phyloP scores from a whole-genome alignment of 139 green algal species.

The Limnomonas spitsbergensis region DNA sequence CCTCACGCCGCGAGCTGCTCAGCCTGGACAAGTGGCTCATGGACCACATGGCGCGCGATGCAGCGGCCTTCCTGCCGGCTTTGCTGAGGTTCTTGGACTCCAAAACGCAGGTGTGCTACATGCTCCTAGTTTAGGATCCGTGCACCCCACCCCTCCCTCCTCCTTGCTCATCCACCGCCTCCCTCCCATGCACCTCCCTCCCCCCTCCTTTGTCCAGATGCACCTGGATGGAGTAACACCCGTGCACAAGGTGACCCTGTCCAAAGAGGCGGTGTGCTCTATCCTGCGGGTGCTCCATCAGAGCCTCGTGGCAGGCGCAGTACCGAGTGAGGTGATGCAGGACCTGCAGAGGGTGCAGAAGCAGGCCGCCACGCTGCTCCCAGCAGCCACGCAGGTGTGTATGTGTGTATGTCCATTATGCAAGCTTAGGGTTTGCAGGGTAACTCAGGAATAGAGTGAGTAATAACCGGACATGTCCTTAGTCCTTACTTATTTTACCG shows the following conservation, averaged over 20 bases:
- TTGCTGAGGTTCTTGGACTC: constrained; percentile 61
- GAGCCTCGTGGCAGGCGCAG: not conserved
- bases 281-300: constrained; percentile 39
- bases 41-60: not conserved
- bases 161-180: no score
- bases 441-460: no score
- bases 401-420: no score
- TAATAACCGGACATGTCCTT: no score
- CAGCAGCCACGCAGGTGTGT: constrained; percentile 17
- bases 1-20: constrained; percentile 54
- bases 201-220: no score
- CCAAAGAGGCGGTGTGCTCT: constrained; percentile 40
- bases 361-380: constrained; percentile 24
- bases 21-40: constrained; percentile 90
- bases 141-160: no score
- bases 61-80: constrained; percentile 51
- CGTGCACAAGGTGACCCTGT: constrained; percentile 20
- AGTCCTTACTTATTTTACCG: no score
- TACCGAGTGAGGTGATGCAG: constrained; percentile 8
- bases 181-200: no score
- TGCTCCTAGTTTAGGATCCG: no score
- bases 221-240: constrained; percentile 22
- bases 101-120: constrained; percentile 4
- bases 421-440: no score
- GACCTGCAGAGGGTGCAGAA: constrained; percentile 16